Base-by-base conservation (phyloP, 2,329 filamentous ascomycete genomes). In the Pseudocercospora musae region DNA sequence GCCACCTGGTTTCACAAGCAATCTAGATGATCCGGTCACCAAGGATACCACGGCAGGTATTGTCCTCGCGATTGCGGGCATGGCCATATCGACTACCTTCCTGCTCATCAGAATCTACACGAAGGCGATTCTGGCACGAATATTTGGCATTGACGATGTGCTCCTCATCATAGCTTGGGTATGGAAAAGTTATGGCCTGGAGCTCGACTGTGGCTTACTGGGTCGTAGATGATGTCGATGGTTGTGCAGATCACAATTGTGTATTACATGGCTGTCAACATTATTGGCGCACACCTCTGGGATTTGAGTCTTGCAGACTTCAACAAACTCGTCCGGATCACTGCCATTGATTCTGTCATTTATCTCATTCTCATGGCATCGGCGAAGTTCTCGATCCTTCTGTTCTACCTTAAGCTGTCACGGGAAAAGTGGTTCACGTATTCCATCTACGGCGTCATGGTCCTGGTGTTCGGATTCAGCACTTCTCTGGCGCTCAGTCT, bases 81-180 rank as follows among this genome's bases (percentile, higher is more conserved):
- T 66, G 57, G 56, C 59, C 27, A 23, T 62, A 20, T 40, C 64
- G 23, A 64, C 64, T 21, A n/a, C 55, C 21, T 64, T 66, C 20
- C 13, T 66, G 11, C 10, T 57, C 4, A 44, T 66, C 13, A 57
- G 64, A 21, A 31, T 64, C 4, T 66, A 66, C 54, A 66, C 64
- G 4, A 66, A 66, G 48, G 64, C 64, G 8, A 42, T 60, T 50
- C 54, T 66, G 10, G 59, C 64, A 10, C 62, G 37, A 15, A 57
- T 56, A 5, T 66, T 66, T 44, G 64, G 64, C 33, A 40, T 66
- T 20, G 64, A 64, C 21, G 62, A 66, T 59, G 59, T 62, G 11
- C 21, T 55, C 10, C 54, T 66, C n/a, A 29, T 64, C n/a, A 2
- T 59, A 6, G 57, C 64, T 23, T 66, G 64, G 64, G 58, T 66